phyloP scores from a whole-genome alignment of 305 asterid species.

The Plantago coronopus region DNA sequence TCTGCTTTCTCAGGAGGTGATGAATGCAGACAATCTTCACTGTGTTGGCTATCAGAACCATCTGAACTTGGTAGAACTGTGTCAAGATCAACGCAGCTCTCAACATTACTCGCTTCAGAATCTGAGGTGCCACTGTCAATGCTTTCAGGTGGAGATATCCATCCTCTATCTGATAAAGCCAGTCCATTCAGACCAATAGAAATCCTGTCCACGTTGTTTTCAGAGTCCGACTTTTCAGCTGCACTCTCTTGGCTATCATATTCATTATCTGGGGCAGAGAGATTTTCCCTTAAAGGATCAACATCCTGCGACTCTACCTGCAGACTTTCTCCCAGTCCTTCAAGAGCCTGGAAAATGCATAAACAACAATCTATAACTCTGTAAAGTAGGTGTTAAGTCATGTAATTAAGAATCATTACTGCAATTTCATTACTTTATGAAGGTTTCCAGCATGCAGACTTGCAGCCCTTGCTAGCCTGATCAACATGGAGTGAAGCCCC shows the following conservation, averaged over 20 bases:
- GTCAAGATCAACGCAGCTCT: constrained; percentile 50
- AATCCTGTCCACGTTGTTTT: constrained; percentile 33
- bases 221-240: constrained; percentile 48
- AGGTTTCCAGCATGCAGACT: constrained; percentile 99
- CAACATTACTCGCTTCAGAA: constrained; percentile 59
- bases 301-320: constrained; percentile 67
- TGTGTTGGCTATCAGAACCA: constrained; percentile 41
- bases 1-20: constrained; percentile 33
- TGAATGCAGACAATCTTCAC: constrained; percentile 28
- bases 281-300: constrained; percentile 53
- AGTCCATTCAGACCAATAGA: constrained; percentile 46
- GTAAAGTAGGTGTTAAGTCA: constrained; percentile 18
- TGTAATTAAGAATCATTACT: constrained; percentile 9
- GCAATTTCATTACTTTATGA: constrained; percentile 66
- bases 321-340: constrained; percentile 94
- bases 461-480: constrained; percentile 87
- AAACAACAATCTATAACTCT: constrained; percentile 16
- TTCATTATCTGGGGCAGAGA: constrained; percentile 41
- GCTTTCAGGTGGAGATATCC: constrained; percentile 89
- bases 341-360: constrained; percentile 72
- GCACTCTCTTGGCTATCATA: constrained; percentile 52
- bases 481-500: constrained; percentile 80
- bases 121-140: constrained; percentile 60
- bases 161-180: constrained; percentile 66
- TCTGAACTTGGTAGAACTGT: constrained; percentile 35